These are phyloP conservation scores for Paramecium caudatum DNA, from an alignment of 73 alveolate genomes.

Conservation along the genomic window DNA sequence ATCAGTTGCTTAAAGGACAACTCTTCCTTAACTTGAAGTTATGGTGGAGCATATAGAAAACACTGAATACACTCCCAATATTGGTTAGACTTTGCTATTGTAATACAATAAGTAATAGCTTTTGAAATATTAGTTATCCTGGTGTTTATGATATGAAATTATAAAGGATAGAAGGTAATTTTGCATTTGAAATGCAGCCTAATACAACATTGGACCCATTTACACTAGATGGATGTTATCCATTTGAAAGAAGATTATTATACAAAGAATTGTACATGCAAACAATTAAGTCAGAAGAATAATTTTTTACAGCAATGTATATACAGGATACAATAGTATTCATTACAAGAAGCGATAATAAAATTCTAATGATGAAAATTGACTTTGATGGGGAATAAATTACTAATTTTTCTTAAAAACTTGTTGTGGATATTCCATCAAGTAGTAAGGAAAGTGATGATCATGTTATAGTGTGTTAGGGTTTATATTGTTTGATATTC, in stretches of 20 bases:
- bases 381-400: background rate
- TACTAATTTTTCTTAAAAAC: background rate
- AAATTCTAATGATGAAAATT: background rate
- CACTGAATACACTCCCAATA: conserved; percentile 24
- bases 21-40: too few relatives aligned
- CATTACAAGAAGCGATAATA: conserved; percentile 32
- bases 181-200: background rate
- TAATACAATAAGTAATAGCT: background rate
- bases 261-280: conserved; percentile 23
- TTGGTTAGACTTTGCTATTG: background rate
- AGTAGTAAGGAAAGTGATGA: background rate
- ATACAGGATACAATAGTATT: background rate
- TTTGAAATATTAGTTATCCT: background rate
- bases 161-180: background rate
- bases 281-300: background rate
- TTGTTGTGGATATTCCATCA: background rate
- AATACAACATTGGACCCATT: conserved; percentile 53
- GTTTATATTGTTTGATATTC: background rate
- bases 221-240: conserved; percentile 36
- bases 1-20: too few relatives aligned
- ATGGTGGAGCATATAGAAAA: background rate
- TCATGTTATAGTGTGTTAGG: background rate
- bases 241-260: conserved; percentile 23
- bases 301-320: background rate
- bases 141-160: conserved; percentile 50